Base-by-base conservation (phyloP, 2,329 filamentous ascomycete genomes). In the Colletotrichum sp. region DNA sequence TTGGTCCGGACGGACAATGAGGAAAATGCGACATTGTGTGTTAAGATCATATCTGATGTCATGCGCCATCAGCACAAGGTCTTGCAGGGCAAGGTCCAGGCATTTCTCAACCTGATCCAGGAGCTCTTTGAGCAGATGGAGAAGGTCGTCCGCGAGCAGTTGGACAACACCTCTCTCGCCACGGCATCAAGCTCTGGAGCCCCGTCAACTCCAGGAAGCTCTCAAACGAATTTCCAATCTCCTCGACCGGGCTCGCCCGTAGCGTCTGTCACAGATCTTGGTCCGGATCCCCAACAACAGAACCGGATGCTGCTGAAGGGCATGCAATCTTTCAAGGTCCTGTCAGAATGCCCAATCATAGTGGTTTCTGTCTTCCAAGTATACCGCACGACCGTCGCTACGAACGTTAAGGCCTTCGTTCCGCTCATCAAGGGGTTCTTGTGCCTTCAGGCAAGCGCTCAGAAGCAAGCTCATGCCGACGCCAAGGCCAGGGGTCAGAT, bases 271-370 rank as follows among this genome's bases (percentile, higher is more conserved):
- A 90, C 93, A 21, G 97, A 99, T 77, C 90, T 98, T 67, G 95
- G 93, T 8, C 91, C 93, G 16, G 96, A 98, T 80, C 87, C 89
- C n/a, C 94, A 95, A 80, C 95, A 96, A 82, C 94, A 96, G 80
- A 95, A 86, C 71, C 93, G 96, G 74, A 94, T 95, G 65, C 86
- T 99, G 38, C 88, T 96, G 71, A 98, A 95, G 85, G 97, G 97
- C 34, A 98, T 98, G 95, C 95, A 98, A 83, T 99, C 97, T 1
- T 99, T 99, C 90, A 99, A 99, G 84, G 96, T 99, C 28, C 91
- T 99, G 6, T 96, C 96, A 2, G 97, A 99, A 84, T 99, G 97
- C 80, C 97, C 97, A 0, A 99, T 99, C 68, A 99, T 99, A 55
- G 97, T 99, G 5, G 97, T 99, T 1, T 99, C 96, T 6, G 95